A percentile compares a stretch with the other conserved stretches of the same genome.
Conservation (phyloP, 169 alveolate genomes). For the Eimeria tenella region DNA sequence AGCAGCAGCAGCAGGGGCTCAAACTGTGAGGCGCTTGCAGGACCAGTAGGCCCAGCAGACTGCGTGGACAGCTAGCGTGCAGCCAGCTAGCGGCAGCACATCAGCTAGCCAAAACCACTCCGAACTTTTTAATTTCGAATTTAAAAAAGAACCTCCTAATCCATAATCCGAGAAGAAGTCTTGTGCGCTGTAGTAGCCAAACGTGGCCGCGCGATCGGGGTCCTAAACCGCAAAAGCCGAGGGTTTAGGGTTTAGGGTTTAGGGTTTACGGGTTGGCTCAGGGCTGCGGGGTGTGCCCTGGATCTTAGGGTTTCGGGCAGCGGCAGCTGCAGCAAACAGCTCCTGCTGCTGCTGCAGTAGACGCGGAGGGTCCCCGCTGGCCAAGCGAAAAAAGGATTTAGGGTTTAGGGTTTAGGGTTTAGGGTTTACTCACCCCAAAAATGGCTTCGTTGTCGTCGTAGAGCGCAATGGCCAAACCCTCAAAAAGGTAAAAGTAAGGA, state of each 20-base stretch:
- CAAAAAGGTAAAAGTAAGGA: conserved; percentile 37
- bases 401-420: neutral
- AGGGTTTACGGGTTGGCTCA: neutral
- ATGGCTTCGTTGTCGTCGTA: conserved; percentile 16
- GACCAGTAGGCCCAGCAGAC: neutral
- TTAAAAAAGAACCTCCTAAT: neutral
- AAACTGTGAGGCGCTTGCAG: neutral
- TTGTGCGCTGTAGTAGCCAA: neutral
- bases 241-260: neutral
- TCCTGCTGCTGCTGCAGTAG: neutral
- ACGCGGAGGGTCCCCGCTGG: neutral
- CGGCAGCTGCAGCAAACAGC: neutral
- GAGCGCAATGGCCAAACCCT: conserved; percentile 35
- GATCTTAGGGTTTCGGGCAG: neutral
- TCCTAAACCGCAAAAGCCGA: neutral
- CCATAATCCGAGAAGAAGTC: conserved; percentile 3
- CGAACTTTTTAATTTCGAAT: neutral
- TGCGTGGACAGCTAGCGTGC: neutral
- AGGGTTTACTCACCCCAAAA: neutral
- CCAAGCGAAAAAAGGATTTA: neutral
- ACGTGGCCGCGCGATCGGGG: neutral
- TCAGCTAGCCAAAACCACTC: conserved; percentile 40
- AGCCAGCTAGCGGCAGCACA: neutral
- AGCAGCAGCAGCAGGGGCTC: neutral
- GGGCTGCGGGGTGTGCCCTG: too few species aligned